These are phyloP conservation scores for Harringtonia aguacate DNA, from an alignment of 2,329 filamentous ascomycete genomes.

Conservation along the genomic window DNA sequence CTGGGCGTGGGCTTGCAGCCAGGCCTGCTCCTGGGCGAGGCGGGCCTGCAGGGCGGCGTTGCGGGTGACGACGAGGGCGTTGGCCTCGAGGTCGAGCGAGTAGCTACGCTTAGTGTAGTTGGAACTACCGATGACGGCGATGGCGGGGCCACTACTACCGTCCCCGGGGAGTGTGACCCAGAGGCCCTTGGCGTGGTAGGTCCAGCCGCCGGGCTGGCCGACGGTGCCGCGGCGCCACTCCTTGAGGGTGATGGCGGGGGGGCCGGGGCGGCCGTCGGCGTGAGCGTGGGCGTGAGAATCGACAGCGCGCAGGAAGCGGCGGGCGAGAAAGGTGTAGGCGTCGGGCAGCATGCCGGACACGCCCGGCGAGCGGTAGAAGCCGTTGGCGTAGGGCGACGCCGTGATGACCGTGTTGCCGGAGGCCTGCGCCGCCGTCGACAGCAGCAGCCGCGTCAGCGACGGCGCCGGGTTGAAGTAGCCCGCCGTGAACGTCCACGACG, in stretches of 20 bases:
- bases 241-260: conserved; percentile 57
- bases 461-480: conserved; percentile 98
- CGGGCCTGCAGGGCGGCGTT: conserved; percentile 61
- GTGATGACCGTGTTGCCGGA: conserved; percentile 74
- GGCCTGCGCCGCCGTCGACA: conserved; percentile 52
- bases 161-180: conserved; percentile 71
- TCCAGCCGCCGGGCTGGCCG: conserved; percentile 78
- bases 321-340: conserved; percentile 82
- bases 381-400: conserved; percentile 86
- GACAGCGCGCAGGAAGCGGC: conserved; percentile 61
- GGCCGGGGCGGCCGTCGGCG: too few relatives aligned
- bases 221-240: conserved; percentile 84
- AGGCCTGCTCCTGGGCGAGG: conserved; percentile 69
- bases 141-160: conserved; percentile 50
- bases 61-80: conserved; percentile 73
- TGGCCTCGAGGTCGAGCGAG: conserved; percentile 81
- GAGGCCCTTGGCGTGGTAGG: conserved; percentile 93
- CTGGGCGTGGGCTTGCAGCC: conserved; percentile 65
- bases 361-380: conserved; percentile 82
- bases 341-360: conserved; percentile 83
- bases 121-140: conserved; percentile 80
- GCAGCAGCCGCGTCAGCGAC: conserved; percentile 66
- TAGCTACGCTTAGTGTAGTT: conserved; percentile 97
- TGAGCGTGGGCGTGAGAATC: conserved; percentile 31
- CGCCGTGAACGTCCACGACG: conserved; percentile 91